A percentile compares a stretch with the other conserved stretches of the same genome.
Evolutionary conservation across 192 early-diverging fungal species (phyloP).

Genomic region (Backusella liffmaniae): DNA sequence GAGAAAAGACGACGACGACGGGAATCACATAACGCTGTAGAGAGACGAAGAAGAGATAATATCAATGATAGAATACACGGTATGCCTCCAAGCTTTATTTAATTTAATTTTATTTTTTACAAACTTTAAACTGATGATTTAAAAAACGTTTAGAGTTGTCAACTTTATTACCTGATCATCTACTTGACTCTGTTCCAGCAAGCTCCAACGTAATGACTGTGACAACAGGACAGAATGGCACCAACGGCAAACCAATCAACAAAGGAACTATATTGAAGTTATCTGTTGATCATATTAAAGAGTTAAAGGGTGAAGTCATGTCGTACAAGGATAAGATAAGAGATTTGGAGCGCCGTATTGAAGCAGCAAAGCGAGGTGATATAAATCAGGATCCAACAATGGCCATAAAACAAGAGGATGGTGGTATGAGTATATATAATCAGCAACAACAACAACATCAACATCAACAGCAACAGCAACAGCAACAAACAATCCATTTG

Average conservation of each 20-base stretch:
- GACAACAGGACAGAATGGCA: background rate
- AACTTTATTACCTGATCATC: constrained; percentile 23
- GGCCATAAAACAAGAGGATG: constrained; percentile 12
- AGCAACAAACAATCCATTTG: constrained; percentile 6
- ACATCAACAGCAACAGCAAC: constrained; percentile 8
- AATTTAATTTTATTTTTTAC: background rate
- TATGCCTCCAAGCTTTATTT: background rate
- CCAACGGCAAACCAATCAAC: constrained; percentile 19
- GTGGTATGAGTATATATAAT: background rate
- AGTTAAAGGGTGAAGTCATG: constrained; percentile 19
- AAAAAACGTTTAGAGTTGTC: constrained; percentile 16
- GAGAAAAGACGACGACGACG: constrained; percentile 21
- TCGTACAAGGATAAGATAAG: constrained; percentile 22
- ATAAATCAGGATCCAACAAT: background rate
- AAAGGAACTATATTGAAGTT: constrained; percentile 32
- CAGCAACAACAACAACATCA: constrained; percentile 15
- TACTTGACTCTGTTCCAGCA: constrained; percentile 22
- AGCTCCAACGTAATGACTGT: constrained; percentile 27
- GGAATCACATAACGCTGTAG: constrained; percentile 25
- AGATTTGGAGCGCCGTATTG: constrained; percentile 23
- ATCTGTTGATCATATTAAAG: constrained; percentile 34
- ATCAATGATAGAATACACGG: constrained; percentile 24
- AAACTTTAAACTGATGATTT: background rate
- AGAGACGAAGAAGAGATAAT: constrained; percentile 23
- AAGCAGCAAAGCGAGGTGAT: constrained; percentile 24